These are phyloP conservation scores for Picea sitchensis DNA, from an alignment of 75 land plant species.

Conservation along the genomic window DNA sequence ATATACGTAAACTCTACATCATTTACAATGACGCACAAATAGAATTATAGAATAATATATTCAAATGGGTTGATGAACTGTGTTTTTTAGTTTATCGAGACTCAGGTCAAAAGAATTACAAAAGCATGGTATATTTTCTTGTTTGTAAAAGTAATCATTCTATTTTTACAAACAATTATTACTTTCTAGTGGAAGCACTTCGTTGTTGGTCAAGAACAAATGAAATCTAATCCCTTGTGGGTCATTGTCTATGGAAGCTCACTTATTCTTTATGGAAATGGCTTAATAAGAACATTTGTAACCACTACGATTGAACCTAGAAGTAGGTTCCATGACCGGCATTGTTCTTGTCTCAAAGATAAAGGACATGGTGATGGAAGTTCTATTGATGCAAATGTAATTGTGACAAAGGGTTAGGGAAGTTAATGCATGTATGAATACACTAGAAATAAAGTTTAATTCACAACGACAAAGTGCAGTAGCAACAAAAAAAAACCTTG, in stretches of 20 bases:
- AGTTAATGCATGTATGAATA: constrained; percentile 8
- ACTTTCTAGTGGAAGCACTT: constrained; percentile 1
- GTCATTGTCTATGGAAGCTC: constrained; percentile 4
- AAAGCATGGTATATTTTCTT: no score
- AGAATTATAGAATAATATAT: no score
- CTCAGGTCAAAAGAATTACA: no score
- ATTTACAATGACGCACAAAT: no score
- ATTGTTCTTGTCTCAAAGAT: constrained; percentile 8
- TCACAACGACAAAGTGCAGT: constrained; percentile 8
- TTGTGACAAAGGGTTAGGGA: constrained; percentile 15
- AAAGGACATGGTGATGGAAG: constrained; percentile 5
- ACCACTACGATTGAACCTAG: neutral
- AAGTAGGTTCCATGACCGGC: no score
- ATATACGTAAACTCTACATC: no score
- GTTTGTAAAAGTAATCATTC: no score
- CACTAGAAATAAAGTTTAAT: constrained; percentile 10
- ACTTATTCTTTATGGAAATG: neutral
- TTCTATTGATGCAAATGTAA: constrained; percentile 19
- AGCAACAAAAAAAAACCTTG: neutral
- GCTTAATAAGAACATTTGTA: constrained; percentile 5
- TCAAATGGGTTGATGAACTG: no score
- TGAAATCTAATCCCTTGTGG: constrained; percentile 21
- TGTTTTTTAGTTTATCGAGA: no score
- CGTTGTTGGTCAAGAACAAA: constrained; percentile 29
- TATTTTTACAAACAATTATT: no score